Evolutionary conservation across 176 grass and related monocot genomes (phyloP), one percentile per base, ranked within the genome.

Genomic region (Hyparrhenia diplandra): DNA sequence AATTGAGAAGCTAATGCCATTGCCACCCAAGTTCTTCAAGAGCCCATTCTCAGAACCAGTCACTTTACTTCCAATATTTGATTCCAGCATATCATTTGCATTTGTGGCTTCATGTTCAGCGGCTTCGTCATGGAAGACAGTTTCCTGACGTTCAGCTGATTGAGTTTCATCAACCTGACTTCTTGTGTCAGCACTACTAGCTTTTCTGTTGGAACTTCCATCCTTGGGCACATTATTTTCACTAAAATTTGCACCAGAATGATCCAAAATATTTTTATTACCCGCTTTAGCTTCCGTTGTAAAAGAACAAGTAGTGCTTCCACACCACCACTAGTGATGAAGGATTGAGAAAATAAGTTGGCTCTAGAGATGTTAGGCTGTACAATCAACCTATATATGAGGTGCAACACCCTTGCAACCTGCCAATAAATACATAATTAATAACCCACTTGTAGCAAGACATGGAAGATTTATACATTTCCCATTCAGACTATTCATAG

Each of bases 291-390:
- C 90, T 83, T 98, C 95, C 80, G 37, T 75, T 98, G 95, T 69
- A 98, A 87, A 80, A 98, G 88, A 93, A 95, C 90, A 7, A 98
- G 95, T 85, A 98, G 88, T 83, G 92, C 87, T 81, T 98, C 95
- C 63, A 98, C 60, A 30, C 95, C 95, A 28, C 95, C 92, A 77
- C 63, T 80, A 73, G 92, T 93, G 69, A 98, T 89, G 72, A 98
- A 98, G 49, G 92, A 88, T 36, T 98, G 86, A 79, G 92, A 82
- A 95, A 98, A 98, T 71, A 92, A 89, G 84, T 89, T 85, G 79
- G 90, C 95, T 65, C 90, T 90, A 75, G 90, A 91, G 62, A 91
- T 76, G 49, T 98, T 98, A 55, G 95, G 95, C 63, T 98, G 95
- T 59, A 92, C 95, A 74, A 95, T 87, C 79, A 98, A 83, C 76